These are phyloP conservation scores for Saturnispora mendoncae DNA, from an alignment of 805 yeast genomes.

Conservation along the genomic window DNA sequence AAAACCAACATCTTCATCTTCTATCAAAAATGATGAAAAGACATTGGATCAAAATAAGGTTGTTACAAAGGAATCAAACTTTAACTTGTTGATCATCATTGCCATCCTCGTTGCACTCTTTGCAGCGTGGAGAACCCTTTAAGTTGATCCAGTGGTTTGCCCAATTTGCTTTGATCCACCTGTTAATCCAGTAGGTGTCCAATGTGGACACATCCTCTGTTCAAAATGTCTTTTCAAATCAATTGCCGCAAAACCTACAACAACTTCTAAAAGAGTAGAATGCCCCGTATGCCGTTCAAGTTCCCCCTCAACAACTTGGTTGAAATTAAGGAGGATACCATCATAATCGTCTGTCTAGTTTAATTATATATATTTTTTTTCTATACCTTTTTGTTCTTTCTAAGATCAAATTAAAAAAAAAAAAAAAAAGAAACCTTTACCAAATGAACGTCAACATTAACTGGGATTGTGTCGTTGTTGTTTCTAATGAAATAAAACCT, in stretches of 20 bases:
- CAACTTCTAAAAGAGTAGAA: not conserved
- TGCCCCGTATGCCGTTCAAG: constrained; percentile 6
- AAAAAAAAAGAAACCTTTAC: constrained; percentile 10
- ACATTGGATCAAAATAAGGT: too few relatives aligned
- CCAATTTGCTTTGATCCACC: constrained; percentile 52
- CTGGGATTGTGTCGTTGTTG: constrained; percentile 4
- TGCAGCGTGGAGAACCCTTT: constrained; percentile 10
- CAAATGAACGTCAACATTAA: constrained; percentile 14
- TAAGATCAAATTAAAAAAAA: too few relatives aligned
- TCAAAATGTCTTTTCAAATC: constrained; percentile 42
- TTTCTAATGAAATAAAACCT: not conserved
- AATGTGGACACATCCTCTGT: constrained; percentile 54
- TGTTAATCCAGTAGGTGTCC: constrained; percentile 37
- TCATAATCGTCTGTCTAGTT: too few relatives aligned
- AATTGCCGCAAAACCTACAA: constrained; percentile 26
- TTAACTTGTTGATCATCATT: constrained; percentile 2
- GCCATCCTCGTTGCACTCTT: constrained; percentile 8
- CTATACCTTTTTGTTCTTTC: too few relatives aligned
- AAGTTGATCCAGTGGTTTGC: constrained; percentile 31
- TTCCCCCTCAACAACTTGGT: constrained; percentile 2
- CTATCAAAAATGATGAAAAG: not conserved
- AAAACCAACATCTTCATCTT: constrained; percentile 9
- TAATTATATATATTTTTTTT: not conserved
- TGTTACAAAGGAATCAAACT: not conserved
- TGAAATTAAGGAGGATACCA: constrained; percentile 2